Base-by-base conservation (phyloP, 371 early-diverging fungal species). In the Zopfochytrium polystomum region DNA sequence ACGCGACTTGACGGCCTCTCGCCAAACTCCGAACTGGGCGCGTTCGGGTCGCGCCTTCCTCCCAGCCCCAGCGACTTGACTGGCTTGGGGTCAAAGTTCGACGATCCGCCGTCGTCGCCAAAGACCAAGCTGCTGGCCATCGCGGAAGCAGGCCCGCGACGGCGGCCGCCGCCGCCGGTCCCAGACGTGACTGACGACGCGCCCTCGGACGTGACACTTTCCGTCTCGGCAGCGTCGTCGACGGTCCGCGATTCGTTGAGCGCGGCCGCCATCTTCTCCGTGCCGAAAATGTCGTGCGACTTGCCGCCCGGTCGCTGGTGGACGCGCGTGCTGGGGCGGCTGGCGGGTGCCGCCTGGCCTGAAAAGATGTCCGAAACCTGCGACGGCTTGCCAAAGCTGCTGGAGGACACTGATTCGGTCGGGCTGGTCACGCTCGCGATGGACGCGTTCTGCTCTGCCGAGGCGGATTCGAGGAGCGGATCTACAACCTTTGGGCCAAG, bases 281-380 rank as follows among this genome's bases (percentile, higher is more conserved):
- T 55, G 25, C 32, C 53, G 58, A 77, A 73, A 47, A 72, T 68
- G 58, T 70, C 62, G 63, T 30, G 42, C 1, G 65, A 7, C 15
- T 58, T 45, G 11, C 74, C 73, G 23, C 77, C 79, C 11, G 77
- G 76, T 13, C 60, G 51, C 42, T 75, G 68, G 52, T 70, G 65
- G n/a, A 75, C 73, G 27, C 73, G 64, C 33, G 67, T 63, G 22
- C 74, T 72, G 4, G 76, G 70, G 23, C 75, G 70, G 7, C 47
- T 18, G 49, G 49, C 64, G 33, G 29, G 38, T 27, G 29, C 35
- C 22, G 44, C 26, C 44, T 60, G 48, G 31, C 43, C 51, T n/a
- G n/a, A n/a, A n/a, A n/a, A n/a, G n/a, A n/a, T n/a, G n/a, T n/a
- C n/a, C n/a, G n/a, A n/a, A n/a, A n/a, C n/a, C n/a, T n/a, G n/a